phyloP scores from a whole-genome alignment of 345 rosid species.

The Ricinus communis region DNA sequence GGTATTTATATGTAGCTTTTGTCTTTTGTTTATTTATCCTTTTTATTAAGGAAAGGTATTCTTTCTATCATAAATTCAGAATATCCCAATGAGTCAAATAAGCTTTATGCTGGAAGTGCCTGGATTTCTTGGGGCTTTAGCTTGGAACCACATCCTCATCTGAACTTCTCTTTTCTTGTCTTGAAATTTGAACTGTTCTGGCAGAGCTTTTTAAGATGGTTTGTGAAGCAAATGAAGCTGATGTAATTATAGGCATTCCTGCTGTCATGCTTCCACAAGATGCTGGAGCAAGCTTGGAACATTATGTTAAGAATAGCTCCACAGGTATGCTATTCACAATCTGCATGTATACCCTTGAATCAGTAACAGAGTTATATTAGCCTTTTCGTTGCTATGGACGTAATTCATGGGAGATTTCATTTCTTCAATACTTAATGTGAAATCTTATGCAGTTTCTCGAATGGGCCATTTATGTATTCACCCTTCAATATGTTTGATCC shows the following conservation, averaged over 20 bases:
- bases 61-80: background rate
- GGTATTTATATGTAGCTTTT: slow-evolving; percentile 46
- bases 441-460: slow-evolving; percentile 12
- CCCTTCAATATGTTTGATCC: slow-evolving; percentile 6
- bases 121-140: background rate
- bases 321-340: slow-evolving; percentile 38
- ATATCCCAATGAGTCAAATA: background rate
- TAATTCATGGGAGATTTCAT: background rate
- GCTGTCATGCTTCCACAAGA: slow-evolving; percentile 95
- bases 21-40: background rate
- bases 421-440: background rate
- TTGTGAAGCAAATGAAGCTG: slow-evolving; percentile 69
- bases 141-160: background rate
- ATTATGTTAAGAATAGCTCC: slow-evolving; percentile 29
- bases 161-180: background rate
- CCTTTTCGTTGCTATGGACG: slow-evolving; percentile 16
- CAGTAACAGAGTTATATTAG: background rate
- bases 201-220: slow-evolving; percentile 98
- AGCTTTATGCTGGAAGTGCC: too few relatives aligned
- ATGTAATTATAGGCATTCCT: slow-evolving; percentile 64
- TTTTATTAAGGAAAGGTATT: background rate
- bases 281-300: slow-evolving; percentile 69
- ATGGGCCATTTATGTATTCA: slow-evolving; percentile 15
- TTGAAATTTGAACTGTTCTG: slow-evolving; percentile 18
- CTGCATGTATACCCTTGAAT: background rate